Base-by-base conservation (phyloP, 2,329 filamentous ascomycete genomes). In the Helotiales sp. region DNA sequence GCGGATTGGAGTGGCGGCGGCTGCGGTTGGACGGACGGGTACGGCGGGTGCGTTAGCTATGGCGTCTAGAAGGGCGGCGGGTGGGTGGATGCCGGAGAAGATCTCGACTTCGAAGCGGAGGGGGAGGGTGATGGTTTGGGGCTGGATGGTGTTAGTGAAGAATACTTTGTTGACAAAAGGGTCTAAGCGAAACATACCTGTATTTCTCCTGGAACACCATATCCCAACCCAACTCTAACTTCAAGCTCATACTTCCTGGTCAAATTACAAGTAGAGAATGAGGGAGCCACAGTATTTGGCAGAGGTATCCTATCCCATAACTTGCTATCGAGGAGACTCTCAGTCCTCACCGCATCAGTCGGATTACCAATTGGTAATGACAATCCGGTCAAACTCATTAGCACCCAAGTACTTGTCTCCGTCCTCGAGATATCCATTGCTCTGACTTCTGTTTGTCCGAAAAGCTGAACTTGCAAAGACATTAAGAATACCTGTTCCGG, bases 181-280 rank as follows among this genome's bases (percentile, higher is more conserved):
- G 24, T 24, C 43, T 28, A 30, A 26, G 30, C 15, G 55, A 50
- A 7, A 64, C 68, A 64, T 69, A 75, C 76, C 66, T 76, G 75
- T 37, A 78, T 73, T 0, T 80, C 80, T 59, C 82, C 82, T 60
- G 85, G 83, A 32, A 85, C 85, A 6, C 91, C 91, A 84, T 93
- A 94, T 65, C 88, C 88, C 43, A 97, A 79, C 1, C 93, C 93
- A 7, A 97, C 82, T 67, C 89, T 89, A 47, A 97, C 82, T 79
- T 97, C 93, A 43, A 99, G 80, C 76, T 94, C 91, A 78, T 99
- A 98, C 61, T 82, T 85, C 30, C 95, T 87, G 61, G 87, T 86
- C 58, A 98, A 86, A 78, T 98, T 98, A 80, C 96, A 99, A 0
- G 93, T 93, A 58, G 88, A 84, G 77, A 99, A 99, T 0, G 89